Percentiles rank a stretch among this genome's conserved stretches.
Conservation (phyloP, 345 rosid genomes). For the Sonneratia alba region DNA sequence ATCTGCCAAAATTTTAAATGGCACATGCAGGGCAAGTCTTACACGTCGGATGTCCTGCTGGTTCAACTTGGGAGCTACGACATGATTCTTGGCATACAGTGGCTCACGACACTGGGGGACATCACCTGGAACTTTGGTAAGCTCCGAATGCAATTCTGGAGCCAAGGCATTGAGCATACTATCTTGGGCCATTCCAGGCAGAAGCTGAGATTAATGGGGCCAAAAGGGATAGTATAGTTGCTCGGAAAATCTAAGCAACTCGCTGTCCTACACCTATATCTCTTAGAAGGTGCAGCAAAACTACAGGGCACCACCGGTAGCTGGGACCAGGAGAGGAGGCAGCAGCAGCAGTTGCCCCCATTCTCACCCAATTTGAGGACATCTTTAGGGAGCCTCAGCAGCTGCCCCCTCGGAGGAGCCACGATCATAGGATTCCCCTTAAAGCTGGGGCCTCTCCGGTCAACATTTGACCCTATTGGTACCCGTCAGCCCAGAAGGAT, state of each 20-base stretch:
- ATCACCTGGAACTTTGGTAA: background rate
- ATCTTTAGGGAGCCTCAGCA: background rate
- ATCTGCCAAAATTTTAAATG: background rate
- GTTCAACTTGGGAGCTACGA: background rate
- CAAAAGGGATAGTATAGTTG: background rate
- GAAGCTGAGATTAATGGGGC: background rate
- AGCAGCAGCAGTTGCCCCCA: background rate
- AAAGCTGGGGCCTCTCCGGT: background rate
- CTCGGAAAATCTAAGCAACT: background rate
- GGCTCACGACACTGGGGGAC: background rate
- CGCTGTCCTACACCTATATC: background rate
- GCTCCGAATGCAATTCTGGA: background rate
- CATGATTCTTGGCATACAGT: conserved; percentile 5
- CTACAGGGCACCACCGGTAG: background rate
- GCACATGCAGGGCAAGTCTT: background rate
- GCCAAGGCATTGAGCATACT: no score
- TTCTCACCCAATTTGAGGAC: background rate
- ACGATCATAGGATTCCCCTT: background rate
- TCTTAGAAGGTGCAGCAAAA: background rate
- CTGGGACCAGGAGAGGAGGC: background rate
- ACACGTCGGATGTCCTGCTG: background rate
- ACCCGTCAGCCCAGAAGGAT: conserved; percentile 6
- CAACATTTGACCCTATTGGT: conserved; percentile 2
- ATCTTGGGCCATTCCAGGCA: background rate
- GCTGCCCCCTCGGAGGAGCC: background rate